A percentile compares a stretch with the other conserved stretches of the same genome.
These are phyloP conservation scores for Suhomyces choctaworum DNA, from an alignment of 1,139 yeast genomes.

Conservation along the genomic window DNA sequence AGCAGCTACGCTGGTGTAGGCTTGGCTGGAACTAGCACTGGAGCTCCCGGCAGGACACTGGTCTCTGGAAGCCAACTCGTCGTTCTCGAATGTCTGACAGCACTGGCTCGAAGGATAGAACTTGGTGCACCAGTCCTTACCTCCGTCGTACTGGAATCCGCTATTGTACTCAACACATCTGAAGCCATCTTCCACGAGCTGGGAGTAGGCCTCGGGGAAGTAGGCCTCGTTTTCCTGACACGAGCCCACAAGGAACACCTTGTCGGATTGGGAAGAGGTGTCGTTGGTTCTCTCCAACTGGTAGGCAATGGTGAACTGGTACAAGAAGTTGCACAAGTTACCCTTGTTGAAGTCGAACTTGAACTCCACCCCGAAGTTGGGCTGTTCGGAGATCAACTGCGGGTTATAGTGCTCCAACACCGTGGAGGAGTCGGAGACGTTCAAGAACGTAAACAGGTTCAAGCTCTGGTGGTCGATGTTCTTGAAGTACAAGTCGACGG, in stretches of 20 bases:
- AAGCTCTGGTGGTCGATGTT: slow-evolving; percentile 15
- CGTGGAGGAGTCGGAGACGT: slow-evolving; percentile 17
- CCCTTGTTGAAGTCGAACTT: slow-evolving; percentile 22
- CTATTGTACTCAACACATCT: slow-evolving; percentile 25
- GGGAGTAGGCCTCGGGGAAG: slow-evolving; percentile 17
- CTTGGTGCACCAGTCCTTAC: slow-evolving; percentile 23
- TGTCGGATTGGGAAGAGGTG: slow-evolving; percentile 17
- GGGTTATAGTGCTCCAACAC: slow-evolving; percentile 21
- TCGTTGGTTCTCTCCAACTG: slow-evolving; percentile 18
- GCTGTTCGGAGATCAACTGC: slow-evolving; percentile 19
- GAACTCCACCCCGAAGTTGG: slow-evolving; percentile 22
- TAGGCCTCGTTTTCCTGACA: slow-evolving; percentile 19
- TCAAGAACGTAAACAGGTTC: slow-evolving; percentile 19
- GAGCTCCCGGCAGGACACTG: slow-evolving; percentile 16
- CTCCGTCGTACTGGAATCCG: slow-evolving; percentile 23
- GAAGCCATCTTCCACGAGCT: slow-evolving; percentile 18
- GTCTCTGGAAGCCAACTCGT: slow-evolving; percentile 19
- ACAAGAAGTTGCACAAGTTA: slow-evolving; percentile 22
- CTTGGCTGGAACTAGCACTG: neutral
- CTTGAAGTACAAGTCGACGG: slow-evolving; percentile 22
- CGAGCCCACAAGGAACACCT: slow-evolving; percentile 23
- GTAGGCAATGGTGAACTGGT: slow-evolving; percentile 22
- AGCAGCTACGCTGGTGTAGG: no score
- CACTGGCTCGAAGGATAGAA: slow-evolving; percentile 21
- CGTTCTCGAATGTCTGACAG: slow-evolving; percentile 17